A percentile compares a stretch with the other conserved stretches of the same genome.
Evolutionary conservation across 208 protist genomes (phyloP).

Genomic region (Wallacemonas rigidus): DNA sequence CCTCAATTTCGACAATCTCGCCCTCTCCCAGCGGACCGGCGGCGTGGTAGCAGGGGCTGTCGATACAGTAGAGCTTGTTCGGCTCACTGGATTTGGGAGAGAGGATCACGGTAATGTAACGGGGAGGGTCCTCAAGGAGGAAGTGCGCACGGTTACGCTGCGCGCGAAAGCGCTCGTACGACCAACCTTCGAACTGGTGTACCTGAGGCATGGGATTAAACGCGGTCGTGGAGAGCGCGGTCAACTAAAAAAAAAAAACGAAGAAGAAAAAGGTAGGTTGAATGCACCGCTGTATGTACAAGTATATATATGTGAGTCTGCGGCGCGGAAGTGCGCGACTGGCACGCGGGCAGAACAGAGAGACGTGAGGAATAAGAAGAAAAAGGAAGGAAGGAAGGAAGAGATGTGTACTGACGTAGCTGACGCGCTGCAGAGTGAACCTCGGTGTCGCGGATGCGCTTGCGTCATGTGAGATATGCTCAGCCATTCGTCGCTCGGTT

Average conservation of each 20-base stretch:
- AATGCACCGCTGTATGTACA: neutral
- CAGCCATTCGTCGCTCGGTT: too few relatives aligned
- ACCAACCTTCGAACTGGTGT: constrained; percentile 85
- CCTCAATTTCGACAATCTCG: constrained; percentile 79
- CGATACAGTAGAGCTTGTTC: constrained; percentile 67
- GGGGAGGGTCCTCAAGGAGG: constrained; percentile 76
- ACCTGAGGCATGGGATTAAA: constrained; percentile 22
- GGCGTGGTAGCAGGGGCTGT: constrained; percentile 87
- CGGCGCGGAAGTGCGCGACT: too few relatives aligned
- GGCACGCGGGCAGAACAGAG: too few relatives aligned
- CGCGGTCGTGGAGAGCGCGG: constrained; percentile 2
- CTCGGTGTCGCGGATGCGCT: too few relatives aligned
- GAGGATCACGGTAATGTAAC: constrained; percentile 84
- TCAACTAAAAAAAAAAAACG: constrained; percentile 21
- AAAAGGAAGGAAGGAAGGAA: too few relatives aligned
- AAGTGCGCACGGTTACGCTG: constrained; percentile 85
- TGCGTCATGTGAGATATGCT: too few relatives aligned
- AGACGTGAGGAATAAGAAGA: too few relatives aligned
- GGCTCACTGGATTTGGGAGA: constrained; percentile 10
- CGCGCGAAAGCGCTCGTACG: constrained; percentile 57
- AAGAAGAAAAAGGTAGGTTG: constrained; percentile 21
- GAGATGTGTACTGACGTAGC: too few relatives aligned
- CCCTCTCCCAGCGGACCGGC: constrained; percentile 83
- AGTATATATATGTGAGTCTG: too few relatives aligned
- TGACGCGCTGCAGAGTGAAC: too few relatives aligned